phyloP scores from a whole-genome alignment of 164 flowering plant species.

The Vitis rotundifolia region DNA sequence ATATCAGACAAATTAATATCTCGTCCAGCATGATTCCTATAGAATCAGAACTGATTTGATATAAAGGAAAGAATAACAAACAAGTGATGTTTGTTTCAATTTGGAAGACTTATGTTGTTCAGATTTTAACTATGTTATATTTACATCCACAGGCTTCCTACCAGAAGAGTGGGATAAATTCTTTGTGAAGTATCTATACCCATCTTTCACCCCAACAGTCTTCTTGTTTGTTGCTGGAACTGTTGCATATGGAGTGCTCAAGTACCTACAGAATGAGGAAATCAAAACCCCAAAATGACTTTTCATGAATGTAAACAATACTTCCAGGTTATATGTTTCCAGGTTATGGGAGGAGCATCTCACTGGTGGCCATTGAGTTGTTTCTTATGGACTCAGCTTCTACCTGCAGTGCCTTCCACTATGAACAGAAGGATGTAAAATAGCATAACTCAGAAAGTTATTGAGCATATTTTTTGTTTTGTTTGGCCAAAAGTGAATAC shows the following conservation, averaged over 20 bases:
- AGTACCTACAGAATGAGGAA: slow-evolving; percentile 72
- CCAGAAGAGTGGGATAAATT: slow-evolving; percentile 94
- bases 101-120: background rate
- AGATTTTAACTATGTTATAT: background rate
- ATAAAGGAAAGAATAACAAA: background rate
- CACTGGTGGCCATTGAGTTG: background rate
- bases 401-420: background rate
- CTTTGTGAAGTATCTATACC: slow-evolving; percentile 86
- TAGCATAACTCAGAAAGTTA: too few species aligned
- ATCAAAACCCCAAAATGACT: slow-evolving; percentile 36
- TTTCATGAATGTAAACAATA: background rate
- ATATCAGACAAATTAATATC: background rate
- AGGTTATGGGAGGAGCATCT: slow-evolving; percentile 4
- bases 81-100: background rate
- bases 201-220: slow-evolving; percentile 90
- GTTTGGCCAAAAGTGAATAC: too few species aligned
- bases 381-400: background rate
- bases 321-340: background rate
- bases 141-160: slow-evolving; percentile 65
- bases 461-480: too few species aligned
- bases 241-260: slow-evolving; percentile 76
- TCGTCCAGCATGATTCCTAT: background rate
- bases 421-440: background rate
- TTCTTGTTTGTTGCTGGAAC: slow-evolving; percentile 81
- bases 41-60: background rate